Base-by-base conservation (phyloP, 2,329 filamentous ascomycete genomes). In the Phialophora chinensis region DNA sequence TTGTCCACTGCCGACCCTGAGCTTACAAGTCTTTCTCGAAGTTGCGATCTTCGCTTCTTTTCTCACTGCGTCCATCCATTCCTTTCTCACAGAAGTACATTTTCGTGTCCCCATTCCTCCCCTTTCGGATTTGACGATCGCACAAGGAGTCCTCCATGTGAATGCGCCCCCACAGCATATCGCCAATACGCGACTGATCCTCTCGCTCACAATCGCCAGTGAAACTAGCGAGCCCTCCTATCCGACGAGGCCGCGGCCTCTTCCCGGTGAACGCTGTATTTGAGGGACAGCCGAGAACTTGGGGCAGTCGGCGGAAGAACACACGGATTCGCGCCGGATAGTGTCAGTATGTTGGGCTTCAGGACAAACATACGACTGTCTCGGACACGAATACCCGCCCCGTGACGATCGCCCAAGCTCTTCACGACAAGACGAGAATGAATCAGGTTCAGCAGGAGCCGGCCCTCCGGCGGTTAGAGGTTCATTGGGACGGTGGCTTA, bases 401-500 rank as follows among this genome's bases (percentile, higher is more conserved):
- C 25, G n/a, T 61, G 59, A 61, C 47, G 31, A 29, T 25, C 29
- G 38, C 57, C 17, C 31, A 44, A 14, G n/a, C 31, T 12, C 44
- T 29, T 4, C 33, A 55, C 27, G n/a, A 61, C 17, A 8, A 54
- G 23, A 42, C 47, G 42, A 62, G 27, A 8, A 49, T 59, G 66
- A 56, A 42, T 57, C 50, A 52, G 14, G 7, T 25, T 25, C 59
- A 50, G 29, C 25, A 38, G 8, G 56, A 63, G 50, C 33, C 49
- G 29, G 57, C 52, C 4, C 23, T 72, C 33, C 66, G 71, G 47
- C 68, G 65, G 50, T 65, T 74, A 31, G 66, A 73, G 58, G 71
- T 71, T 33, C 66, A 67, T 62, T 76, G 75, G 75, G 74, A 76
- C 56, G 54, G 44, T 49, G 67, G 68, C 4, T 61, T 76, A 53